phyloP scores from a whole-genome alignment of 352 stramenopile genomes.

The Pythium diclinum region DNA sequence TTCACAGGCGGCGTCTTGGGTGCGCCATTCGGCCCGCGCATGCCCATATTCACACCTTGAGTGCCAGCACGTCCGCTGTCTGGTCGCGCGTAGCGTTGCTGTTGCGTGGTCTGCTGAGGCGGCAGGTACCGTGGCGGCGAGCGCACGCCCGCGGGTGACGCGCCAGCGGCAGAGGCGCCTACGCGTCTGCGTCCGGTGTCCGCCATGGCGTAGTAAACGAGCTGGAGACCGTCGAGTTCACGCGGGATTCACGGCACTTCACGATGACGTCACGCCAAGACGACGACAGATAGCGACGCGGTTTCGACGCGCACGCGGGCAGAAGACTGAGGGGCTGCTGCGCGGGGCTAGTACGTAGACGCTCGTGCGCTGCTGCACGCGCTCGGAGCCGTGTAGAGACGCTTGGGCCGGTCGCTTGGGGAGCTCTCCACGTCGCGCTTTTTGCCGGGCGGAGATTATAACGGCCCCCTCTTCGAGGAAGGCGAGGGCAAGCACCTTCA shows the following conservation, averaged over 20 bases:
- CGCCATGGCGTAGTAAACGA: slow-evolving; percentile 9
- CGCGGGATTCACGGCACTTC: not conserved
- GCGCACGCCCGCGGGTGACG: slow-evolving; percentile 11
- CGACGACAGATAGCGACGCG: not conserved
- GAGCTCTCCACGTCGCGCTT: slow-evolving; percentile 15
- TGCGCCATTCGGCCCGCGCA: not conserved
- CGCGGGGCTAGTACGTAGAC: not conserved
- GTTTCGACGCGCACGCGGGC: not conserved
- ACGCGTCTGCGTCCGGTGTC: slow-evolving; percentile 24
- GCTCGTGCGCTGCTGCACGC: not conserved
- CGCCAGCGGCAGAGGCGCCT: slow-evolving; percentile 3
- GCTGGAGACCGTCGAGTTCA: not conserved
- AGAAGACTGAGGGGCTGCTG: not conserved
- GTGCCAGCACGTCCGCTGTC: not conserved
- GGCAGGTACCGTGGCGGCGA: slow-evolving; percentile 33
- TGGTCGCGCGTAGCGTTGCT: slow-evolving; percentile 32
- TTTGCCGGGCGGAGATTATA: slow-evolving; percentile 8
- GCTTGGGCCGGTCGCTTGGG: not conserved
- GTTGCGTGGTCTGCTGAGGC: slow-evolving; percentile 39
- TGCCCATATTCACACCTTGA: not conserved
- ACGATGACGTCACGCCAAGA: slow-evolving; percentile 2
- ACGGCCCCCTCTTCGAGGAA: slow-evolving; percentile 22
- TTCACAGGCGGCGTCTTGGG: slow-evolving; percentile 40
- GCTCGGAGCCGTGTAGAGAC: not conserved
- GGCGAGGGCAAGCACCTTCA: slow-evolving; percentile 8